Evolutionary conservation across 305 asterid genomes (phyloP).

Genomic region (Fraxinus paxiana): DNA sequence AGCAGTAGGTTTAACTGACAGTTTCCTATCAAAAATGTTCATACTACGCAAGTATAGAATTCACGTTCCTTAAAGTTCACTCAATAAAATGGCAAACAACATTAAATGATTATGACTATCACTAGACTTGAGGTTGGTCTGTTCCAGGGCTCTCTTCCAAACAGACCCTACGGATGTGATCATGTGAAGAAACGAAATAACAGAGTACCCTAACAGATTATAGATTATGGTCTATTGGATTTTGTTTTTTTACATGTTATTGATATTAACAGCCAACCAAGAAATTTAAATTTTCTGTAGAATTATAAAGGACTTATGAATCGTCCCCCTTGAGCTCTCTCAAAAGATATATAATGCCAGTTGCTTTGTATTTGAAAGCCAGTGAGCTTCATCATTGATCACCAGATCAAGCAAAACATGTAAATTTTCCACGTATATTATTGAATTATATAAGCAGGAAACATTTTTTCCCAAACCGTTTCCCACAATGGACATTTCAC

Average conservation of each 20-base stretch:
- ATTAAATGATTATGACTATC: neutral
- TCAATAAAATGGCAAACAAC: neutral
- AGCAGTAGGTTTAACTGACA: constrained; percentile 2
- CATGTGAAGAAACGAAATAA: neutral
- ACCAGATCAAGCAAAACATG: neutral
- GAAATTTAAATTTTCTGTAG: neutral
- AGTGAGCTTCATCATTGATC: neutral
- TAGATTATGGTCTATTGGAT: neutral
- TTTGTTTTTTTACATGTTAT: neutral
- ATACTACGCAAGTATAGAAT: neutral
- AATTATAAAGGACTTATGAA: neutral
- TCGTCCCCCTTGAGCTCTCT: neutral
- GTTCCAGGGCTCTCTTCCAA: neutral
- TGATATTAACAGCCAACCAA: neutral
- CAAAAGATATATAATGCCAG: neutral
- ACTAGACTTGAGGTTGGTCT: neutral
- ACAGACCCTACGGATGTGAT: neutral
- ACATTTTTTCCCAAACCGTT: neutral
- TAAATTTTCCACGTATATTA: neutral
- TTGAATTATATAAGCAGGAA: neutral
- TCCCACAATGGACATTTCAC: neutral
- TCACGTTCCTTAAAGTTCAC: neutral
- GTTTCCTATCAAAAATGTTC: neutral
- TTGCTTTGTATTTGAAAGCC: neutral
- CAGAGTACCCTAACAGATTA: neutral